A percentile compares a stretch with the other conserved stretches of the same genome.
Conservation (phyloP, 192 early-diverging fungal genomes). For the Coemansia sp. region DNA sequence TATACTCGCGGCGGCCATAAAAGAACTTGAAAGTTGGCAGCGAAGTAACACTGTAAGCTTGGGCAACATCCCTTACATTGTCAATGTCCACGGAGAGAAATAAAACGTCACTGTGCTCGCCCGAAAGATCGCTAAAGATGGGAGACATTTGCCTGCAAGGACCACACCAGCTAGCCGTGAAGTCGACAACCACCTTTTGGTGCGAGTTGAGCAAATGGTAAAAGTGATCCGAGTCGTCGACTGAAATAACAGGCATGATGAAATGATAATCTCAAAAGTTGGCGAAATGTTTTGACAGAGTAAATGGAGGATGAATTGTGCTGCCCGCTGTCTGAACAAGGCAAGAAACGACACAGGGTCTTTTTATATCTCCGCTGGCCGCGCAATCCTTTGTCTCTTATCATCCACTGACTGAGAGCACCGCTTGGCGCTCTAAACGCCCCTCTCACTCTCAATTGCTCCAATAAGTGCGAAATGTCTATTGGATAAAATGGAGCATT, state of each 20-base stretch:
- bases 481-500: not conserved
- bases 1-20: constrained; percentile 60
- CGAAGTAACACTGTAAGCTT: constrained; percentile 58
- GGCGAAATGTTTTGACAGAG: not conserved
- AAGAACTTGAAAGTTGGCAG: constrained; percentile 83
- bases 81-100: constrained; percentile 90
- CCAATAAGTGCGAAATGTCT: not conserved
- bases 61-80: constrained; percentile 54
- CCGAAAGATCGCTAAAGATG: constrained; percentile 64
- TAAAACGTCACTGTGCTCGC: constrained; percentile 57
- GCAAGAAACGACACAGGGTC: not conserved
- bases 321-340: not conserved
- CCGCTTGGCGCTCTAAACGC: not conserved
- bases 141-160: constrained; percentile 80
- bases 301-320: too few relatives aligned
- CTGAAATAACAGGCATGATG: constrained; percentile 15
- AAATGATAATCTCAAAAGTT: not conserved
- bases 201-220: constrained; percentile 19
- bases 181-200: constrained; percentile 71
- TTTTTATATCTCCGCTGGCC: not conserved
- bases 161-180: constrained; percentile 83
- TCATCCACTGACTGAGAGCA: not conserved
- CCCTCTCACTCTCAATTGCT: not conserved
- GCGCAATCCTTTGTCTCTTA: not conserved
- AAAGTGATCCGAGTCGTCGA: constrained; percentile 18